A percentile compares a stretch with the other conserved stretches of the same genome.
phyloP scores from a whole-genome alignment of 768 basidiomycete genomes.

The Phaeotremella skinneri region DNA sequence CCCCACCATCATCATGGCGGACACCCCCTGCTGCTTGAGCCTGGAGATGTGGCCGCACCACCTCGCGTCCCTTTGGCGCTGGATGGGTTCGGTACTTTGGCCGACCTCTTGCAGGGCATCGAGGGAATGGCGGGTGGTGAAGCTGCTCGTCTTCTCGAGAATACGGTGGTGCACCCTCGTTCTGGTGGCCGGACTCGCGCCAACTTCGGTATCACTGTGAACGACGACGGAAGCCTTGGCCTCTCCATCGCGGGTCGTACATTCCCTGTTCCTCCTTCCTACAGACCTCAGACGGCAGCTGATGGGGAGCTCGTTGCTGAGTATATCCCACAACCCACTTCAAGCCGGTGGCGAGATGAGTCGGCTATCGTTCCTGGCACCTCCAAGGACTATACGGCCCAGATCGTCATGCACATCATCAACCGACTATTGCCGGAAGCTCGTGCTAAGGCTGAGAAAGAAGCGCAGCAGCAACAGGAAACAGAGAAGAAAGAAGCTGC shows the following conservation, averaged over 20 bases:
- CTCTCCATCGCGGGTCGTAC: slow-evolving; percentile 23
- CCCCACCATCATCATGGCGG: slow-evolving; percentile 56
- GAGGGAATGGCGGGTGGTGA: slow-evolving; percentile 78
- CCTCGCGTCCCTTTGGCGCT: slow-evolving; percentile 57
- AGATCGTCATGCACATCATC: slow-evolving; percentile 68
- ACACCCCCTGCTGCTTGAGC: slow-evolving; percentile 76
- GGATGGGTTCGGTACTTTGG: slow-evolving; percentile 48
- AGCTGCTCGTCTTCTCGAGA: slow-evolving; percentile 77
- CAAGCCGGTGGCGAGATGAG: slow-evolving; percentile 87
- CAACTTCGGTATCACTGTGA: slow-evolving; percentile 67
- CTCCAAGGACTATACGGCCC: slow-evolving; percentile 65
- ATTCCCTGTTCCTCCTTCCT: slow-evolving; percentile 12
- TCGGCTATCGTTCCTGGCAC: slow-evolving; percentile 75
- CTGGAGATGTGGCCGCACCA: slow-evolving; percentile 54
- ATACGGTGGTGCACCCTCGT: slow-evolving; percentile 66
- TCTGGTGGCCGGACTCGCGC: slow-evolving; percentile 65
- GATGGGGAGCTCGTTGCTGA: slow-evolving; percentile 19
- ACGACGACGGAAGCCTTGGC: slow-evolving; percentile 24
- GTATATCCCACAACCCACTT: slow-evolving; percentile 74
- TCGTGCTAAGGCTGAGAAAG: slow-evolving; percentile 54
- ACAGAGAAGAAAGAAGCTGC: slow-evolving; percentile 53
- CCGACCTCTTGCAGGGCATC: slow-evolving; percentile 70
- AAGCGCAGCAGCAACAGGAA: slow-evolving; percentile 53
- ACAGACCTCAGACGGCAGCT: background rate
- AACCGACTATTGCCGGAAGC: slow-evolving; percentile 78